These are phyloP conservation scores for Amanita molliuscula DNA, from an alignment of 768 basidiomycete genomes.

Conservation along the genomic window DNA sequence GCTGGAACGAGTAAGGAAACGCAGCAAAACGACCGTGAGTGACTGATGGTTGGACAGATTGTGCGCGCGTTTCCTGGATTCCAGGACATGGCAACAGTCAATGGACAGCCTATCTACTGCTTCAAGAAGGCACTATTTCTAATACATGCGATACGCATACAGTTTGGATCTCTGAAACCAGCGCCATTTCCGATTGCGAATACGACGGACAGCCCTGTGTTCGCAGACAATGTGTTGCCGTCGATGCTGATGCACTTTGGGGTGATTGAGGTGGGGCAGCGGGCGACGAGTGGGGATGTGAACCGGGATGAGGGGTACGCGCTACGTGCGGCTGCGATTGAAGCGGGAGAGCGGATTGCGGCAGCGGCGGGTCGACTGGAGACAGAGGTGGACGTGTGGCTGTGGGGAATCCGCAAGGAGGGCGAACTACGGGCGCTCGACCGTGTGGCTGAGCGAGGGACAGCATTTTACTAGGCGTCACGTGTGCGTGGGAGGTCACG, in stretches of 20 bases:
- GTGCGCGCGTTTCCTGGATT: conserved; percentile 75
- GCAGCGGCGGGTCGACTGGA: conserved; percentile 35
- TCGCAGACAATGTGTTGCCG: conserved; percentile 76
- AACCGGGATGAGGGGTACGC: conserved; percentile 55
- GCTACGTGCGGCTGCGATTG: conserved; percentile 69
- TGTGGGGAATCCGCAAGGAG: conserved; percentile 81
- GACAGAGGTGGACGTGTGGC: conserved; percentile 59
- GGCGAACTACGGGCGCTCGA: conserved; percentile 51
- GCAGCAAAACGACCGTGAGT: not conserved
- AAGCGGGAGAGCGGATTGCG: conserved; percentile 61
- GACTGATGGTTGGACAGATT: conserved; percentile 34
- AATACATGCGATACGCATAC: conserved; percentile 53
- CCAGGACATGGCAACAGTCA: conserved; percentile 60
- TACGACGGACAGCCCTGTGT: conserved; percentile 51
- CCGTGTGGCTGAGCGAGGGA: conserved; percentile 57
- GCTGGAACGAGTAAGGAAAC: conserved; percentile 45
- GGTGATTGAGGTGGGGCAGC: conserved; percentile 39
- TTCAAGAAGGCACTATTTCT: conserved; percentile 89
- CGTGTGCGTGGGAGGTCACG: not conserved
- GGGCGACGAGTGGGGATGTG: conserved; percentile 39
- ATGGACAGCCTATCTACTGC: conserved; percentile 65
- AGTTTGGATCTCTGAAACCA: conserved; percentile 48
- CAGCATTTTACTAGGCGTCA: conserved; percentile 49
- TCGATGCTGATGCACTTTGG: conserved; percentile 74
- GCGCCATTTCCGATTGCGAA: conserved; percentile 54